Evolutionary conservation across 2,329 filamentous ascomycete genomes (phyloP), one percentile per base, ranked within the genome.

Genomic region (Ophiostoma himal-ulmi): DNA sequence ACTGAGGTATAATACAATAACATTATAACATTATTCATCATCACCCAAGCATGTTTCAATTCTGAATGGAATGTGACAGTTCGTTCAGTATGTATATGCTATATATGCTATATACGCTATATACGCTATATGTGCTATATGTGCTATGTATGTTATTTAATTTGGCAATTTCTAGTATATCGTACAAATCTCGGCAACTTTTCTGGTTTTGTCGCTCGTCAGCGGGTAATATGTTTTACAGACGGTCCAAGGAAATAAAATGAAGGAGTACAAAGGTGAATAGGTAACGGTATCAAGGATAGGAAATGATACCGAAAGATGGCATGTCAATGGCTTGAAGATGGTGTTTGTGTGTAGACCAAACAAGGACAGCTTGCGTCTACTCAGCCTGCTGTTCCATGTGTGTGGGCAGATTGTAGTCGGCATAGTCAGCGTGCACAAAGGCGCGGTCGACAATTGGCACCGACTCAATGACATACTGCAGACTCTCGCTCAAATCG

Each of bases 391-490:
- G 81, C 74, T 83, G 80, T 68, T 81, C 76, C 81, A 88, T 86
- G 75, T 88, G 86, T 3, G 86, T 88, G 1, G 86, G 86, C 71
- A 86, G 80, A 73, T 88, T 88, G 75, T 87, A 88, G 70, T 83
- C 87, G 26, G 85, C 83, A 74, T 89, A 89, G 75, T 89, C 87
- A 26, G 87, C 84, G 73, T 91, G 88, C 20, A 91, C 88, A 79
- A 91, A 91, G 0, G 89, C 89, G 70, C 89, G 82, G 76, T 91
- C 89, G 39, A 95, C 92, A 74, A 89, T 90, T 34, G 92, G 91
- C 57, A 95, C 90, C 71, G 90, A 92, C 81, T 95, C 92, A 44
- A 95, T 83, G 72, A 95, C 92, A 80, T 95, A 94, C 76, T 93
- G 91, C 79, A 96, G 78, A 71, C 87, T 88, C 82, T 94, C 91